These are phyloP conservation scores for Eucalyptus marginata DNA, from an alignment of 345 rosid genomes.

Conservation along the genomic window DNA sequence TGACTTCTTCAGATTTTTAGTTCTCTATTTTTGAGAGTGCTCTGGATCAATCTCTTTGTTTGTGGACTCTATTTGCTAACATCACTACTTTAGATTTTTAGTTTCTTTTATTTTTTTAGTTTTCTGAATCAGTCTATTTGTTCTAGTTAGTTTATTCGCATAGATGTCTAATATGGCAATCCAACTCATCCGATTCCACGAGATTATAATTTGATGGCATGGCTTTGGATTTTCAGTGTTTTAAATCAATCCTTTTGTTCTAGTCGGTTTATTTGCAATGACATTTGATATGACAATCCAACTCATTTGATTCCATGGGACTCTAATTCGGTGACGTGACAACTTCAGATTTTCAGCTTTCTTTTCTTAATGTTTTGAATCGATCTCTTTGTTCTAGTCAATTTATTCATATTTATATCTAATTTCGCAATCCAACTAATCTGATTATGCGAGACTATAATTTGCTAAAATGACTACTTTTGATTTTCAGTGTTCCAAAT, in stretches of 20 bases:
- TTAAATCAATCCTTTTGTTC: not conserved
- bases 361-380: not conserved
- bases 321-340: accelerated
- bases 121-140: too few species aligned
- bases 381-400: not conserved
- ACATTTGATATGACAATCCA: not conserved
- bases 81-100: too few species aligned
- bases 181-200: too few species aligned
- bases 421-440: not conserved
- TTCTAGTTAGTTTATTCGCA: not conserved
- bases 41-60: too few species aligned
- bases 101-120: too few species aligned
- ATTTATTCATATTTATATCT: not conserved
- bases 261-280: not conserved
- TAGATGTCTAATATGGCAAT: not conserved
- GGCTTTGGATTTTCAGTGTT: not conserved
- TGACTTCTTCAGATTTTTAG: too few species aligned
- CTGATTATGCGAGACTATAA: not conserved
- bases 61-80: too few species aligned
- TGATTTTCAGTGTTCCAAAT: accelerated
- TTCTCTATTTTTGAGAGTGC: too few species aligned
- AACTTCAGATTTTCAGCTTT: not conserved
- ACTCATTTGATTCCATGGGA: not conserved
- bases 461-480: not conserved
- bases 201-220: not conserved